Evolutionary conservation across 2,329 filamentous ascomycete species (phyloP).

Genomic region (Cryphonectria radicalis): DNA sequence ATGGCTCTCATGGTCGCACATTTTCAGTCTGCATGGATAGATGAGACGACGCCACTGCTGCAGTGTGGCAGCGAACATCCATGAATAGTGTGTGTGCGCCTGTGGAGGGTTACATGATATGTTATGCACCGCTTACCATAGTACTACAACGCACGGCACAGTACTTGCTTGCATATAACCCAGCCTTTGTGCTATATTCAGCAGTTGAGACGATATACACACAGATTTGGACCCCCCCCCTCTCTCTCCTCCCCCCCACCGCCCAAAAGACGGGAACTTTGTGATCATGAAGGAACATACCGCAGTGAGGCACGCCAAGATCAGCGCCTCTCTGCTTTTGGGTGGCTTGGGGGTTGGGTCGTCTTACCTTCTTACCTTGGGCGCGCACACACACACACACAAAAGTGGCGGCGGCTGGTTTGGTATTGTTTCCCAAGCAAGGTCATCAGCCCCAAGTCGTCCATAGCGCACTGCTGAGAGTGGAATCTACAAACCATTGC

Average conservation of each 20-base stretch:
- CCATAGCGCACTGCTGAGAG: neutral
- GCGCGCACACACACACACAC: too few relatives aligned
- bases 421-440: neutral
- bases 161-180: neutral
- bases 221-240: neutral
- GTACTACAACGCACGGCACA: neutral
- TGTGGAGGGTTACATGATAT: neutral
- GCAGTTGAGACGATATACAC: neutral
- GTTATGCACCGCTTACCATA: neutral
- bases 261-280: neutral
- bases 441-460: neutral
- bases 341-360: neutral
- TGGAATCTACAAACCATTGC: slow-evolving; percentile 17
- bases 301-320: neutral
- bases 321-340: neutral
- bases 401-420: neutral
- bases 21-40: neutral
- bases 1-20: neutral
- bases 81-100: slow-evolving; percentile 2
- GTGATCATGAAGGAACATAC: neutral
- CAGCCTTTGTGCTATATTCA: neutral
- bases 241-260: too few relatives aligned
- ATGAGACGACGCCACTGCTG: neutral
- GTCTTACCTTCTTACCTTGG: neutral
- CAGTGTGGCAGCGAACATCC: neutral